These are phyloP conservation scores for Vitis labrusca DNA, from an alignment of 164 flowering plant species.

Conservation along the genomic window DNA sequence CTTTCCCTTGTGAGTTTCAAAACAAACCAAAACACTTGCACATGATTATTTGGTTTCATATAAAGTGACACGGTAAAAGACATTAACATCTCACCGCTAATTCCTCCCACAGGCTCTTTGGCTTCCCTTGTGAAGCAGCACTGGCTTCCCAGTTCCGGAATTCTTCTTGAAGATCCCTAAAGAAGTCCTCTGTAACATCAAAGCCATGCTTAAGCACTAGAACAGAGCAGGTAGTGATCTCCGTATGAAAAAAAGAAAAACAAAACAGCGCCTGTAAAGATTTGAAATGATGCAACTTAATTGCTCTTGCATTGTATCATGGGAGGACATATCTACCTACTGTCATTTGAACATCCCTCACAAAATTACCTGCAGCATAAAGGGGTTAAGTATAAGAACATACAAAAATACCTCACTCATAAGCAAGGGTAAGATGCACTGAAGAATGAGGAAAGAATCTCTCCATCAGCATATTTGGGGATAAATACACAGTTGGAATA, in stretches of 20 bases:
- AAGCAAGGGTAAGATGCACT: not conserved
- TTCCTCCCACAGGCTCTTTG: slow-evolving; percentile 96
- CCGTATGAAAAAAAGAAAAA: not conserved
- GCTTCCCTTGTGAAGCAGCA: slow-evolving; percentile 71
- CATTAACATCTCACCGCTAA: slow-evolving; percentile 58
- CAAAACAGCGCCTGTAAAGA: slow-evolving; percentile 2
- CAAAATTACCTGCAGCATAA: slow-evolving; percentile 86
- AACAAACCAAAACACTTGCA: not conserved
- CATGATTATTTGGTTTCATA: not conserved
- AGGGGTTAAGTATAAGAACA: slow-evolving; percentile 53
- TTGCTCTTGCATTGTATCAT: slow-evolving; percentile 9
- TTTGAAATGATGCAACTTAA: slow-evolving; percentile 15
- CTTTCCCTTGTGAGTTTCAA: not conserved
- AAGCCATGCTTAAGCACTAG: slow-evolving; percentile 10
- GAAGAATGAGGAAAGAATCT: not conserved
- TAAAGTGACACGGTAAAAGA: not conserved
- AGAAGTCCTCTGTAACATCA: slow-evolving; percentile 70
- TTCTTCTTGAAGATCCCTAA: slow-evolving; percentile 85
- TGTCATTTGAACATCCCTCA: slow-evolving; percentile 89
- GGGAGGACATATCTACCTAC: slow-evolving; percentile 68
- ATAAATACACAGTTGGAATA: not conserved
- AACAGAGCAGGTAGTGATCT: not conserved
- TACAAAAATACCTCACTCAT: slow-evolving; percentile 3
- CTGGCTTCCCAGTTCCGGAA: slow-evolving; percentile 80
- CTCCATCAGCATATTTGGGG: not conserved